Evolutionary conservation across 345 rosid genomes (phyloP).

Genomic region (Linum usitatissimum): DNA sequence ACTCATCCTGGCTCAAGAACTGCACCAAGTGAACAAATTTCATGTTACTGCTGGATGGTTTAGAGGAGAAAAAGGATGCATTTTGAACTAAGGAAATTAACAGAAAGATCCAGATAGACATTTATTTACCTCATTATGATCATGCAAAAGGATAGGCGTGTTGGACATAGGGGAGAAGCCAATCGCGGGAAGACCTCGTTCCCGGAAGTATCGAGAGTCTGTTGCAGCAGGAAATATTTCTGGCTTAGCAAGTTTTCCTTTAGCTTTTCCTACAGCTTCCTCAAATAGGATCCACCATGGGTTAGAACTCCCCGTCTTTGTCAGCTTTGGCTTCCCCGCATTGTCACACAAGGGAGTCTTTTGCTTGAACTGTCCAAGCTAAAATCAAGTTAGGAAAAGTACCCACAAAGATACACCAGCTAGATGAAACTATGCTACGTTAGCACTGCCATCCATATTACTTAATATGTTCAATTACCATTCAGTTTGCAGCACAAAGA

Average conservation of each 20-base stretch:
- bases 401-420: neutral
- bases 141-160: constrained; percentile 82
- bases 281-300: constrained; percentile 86
- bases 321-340: constrained; percentile 45
- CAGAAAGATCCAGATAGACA: neutral
- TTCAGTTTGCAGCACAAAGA: neutral
- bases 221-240: constrained; percentile 90
- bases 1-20: constrained; percentile 71
- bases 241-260: constrained; percentile 58
- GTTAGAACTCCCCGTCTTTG: constrained; percentile 57
- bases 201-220: constrained; percentile 69
- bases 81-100: neutral
- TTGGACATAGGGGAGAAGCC: constrained; percentile 91
- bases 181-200: constrained; percentile 60
- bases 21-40: constrained; percentile 21
- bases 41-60: neutral
- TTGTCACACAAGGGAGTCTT: constrained; percentile 27
- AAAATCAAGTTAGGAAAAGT: constrained; percentile 17
- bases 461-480: neutral
- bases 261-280: constrained; percentile 62
- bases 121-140: constrained; percentile 70
- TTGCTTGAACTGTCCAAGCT: constrained; percentile 75
- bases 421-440: neutral
- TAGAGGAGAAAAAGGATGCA: neutral
- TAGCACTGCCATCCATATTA: neutral